Evolutionary conservation across 1,139 yeast genomes (phyloP).

Genomic region (Hyphopichia wangnamkhiaoensis): DNA sequence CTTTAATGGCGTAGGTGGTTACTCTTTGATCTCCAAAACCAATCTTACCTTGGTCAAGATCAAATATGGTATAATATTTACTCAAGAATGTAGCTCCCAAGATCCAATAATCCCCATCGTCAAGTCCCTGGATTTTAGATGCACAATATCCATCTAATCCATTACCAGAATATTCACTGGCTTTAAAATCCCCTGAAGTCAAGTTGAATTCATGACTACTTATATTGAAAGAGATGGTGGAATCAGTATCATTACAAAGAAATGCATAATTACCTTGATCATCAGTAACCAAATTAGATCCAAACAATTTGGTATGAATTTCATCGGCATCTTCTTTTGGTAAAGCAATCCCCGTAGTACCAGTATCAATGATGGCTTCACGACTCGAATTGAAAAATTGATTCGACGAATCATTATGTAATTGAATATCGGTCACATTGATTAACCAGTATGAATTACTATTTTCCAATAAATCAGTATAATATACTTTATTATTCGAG

Average conservation of each 20-base stretch:
- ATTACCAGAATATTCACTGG: slow-evolving; percentile 41
- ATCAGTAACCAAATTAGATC: slow-evolving; percentile 51
- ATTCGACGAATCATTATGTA: slow-evolving; percentile 22
- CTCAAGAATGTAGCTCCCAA: slow-evolving; percentile 64
- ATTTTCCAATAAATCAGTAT: slow-evolving; percentile 40
- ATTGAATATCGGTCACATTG: slow-evolving; percentile 35
- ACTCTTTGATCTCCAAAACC: slow-evolving; percentile 39
- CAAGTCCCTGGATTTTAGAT: slow-evolving; percentile 63
- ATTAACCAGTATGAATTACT: slow-evolving; percentile 55
- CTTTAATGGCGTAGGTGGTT: slow-evolving; percentile 4
- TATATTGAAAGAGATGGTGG: slow-evolving; percentile 37
- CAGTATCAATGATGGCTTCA: slow-evolving; percentile 61
- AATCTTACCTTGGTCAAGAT: slow-evolving; percentile 47
- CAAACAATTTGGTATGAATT: slow-evolving; percentile 48
- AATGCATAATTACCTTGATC: slow-evolving; percentile 60
- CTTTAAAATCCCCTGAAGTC: slow-evolving; percentile 48
- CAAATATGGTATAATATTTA: slow-evolving; percentile 60
- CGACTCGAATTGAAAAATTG: slow-evolving; percentile 20
- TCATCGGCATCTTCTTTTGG: slow-evolving; percentile 57
- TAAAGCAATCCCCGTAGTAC: slow-evolving; percentile 62
- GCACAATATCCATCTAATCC: slow-evolving; percentile 55
- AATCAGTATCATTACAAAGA: slow-evolving; percentile 48
- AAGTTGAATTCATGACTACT: slow-evolving; percentile 47
- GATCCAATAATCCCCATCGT: slow-evolving; percentile 39
- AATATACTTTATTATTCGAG: slow-evolving; percentile 25